A percentile compares a stretch with the other conserved stretches of the same genome.
Conservation (phyloP, 805 yeast genomes). For the Komagataella ulmi region DNA sequence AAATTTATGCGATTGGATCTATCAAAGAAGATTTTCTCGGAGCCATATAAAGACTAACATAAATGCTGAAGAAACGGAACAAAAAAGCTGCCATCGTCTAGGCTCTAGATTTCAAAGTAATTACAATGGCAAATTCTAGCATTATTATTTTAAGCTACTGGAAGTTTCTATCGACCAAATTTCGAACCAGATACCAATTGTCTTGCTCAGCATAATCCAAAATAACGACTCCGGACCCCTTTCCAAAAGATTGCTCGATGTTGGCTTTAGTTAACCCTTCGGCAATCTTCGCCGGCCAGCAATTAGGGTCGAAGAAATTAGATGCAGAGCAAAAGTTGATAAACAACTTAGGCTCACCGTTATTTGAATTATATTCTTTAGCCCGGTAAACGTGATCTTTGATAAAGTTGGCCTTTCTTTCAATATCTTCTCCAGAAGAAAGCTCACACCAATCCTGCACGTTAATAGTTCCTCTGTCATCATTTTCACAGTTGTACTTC, state of each 20-base stretch:
- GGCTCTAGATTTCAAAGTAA: background rate
- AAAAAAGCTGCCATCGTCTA: too few species aligned
- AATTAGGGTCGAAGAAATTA: constrained; percentile 52
- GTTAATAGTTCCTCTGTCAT: constrained; percentile 45
- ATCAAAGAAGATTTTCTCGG: constrained; percentile 97
- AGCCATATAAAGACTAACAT: background rate
- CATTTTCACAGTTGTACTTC: constrained; percentile 52
- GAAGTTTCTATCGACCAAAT: constrained; percentile 38
- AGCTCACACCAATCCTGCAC: constrained; percentile 73
- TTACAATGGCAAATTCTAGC: background rate
- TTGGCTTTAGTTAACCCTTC: constrained; percentile 29
- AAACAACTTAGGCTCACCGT: constrained; percentile 40
- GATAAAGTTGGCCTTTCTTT: constrained; percentile 43
- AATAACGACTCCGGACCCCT: constrained; percentile 51
- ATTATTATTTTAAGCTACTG: constrained; percentile 2
- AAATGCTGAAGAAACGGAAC: background rate
- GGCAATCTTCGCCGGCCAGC: constrained; percentile 67
- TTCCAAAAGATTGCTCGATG: constrained; percentile 32
- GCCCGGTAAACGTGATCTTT: constrained; percentile 44
- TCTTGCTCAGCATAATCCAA: constrained; percentile 54
- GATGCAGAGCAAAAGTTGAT: constrained; percentile 66
- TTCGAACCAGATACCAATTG: constrained; percentile 42
- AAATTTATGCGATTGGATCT: constrained; percentile 94
- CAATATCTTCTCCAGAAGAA: constrained; percentile 33
- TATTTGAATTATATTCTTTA: constrained; percentile 28